Evolutionary conservation across 1,284 basidiomycete species (phyloP).

Genomic region (Marasmius oreades): DNA sequence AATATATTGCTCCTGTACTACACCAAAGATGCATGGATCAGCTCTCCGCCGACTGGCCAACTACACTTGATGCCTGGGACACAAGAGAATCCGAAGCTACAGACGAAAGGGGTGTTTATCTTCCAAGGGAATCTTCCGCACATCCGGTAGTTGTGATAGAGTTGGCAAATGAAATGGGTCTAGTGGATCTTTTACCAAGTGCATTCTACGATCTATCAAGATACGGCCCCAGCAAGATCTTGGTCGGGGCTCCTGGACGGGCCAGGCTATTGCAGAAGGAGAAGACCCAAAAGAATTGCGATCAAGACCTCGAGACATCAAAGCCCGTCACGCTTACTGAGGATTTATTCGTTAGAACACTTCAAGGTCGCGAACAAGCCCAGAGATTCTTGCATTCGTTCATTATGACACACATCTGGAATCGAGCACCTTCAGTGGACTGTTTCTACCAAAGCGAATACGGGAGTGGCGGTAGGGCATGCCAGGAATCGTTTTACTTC

Average conservation of each 20-base stretch:
- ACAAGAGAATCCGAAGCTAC: constrained; percentile 52
- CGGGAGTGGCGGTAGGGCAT: constrained; percentile 26
- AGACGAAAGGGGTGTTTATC: constrained; percentile 41
- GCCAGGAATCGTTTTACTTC: constrained; percentile 69
- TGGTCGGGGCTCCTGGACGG: constrained; percentile 39
- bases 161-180: constrained; percentile 58
- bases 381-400: constrained; percentile 63
- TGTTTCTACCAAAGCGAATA: constrained; percentile 41
- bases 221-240: constrained; percentile 66
- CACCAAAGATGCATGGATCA: constrained; percentile 53
- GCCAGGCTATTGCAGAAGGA: neutral
- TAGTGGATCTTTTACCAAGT: constrained; percentile 53
- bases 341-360: constrained; percentile 43
- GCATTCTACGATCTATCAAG: constrained; percentile 72
- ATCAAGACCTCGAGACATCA: neutral
- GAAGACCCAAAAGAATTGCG: neutral
- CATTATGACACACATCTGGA: constrained; percentile 50
- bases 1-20: constrained; percentile 64
- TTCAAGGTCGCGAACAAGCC: constrained; percentile 59
- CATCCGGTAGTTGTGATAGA: constrained; percentile 65
- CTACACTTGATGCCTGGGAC: constrained; percentile 62
- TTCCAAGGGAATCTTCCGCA: constrained; percentile 41
- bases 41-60: constrained; percentile 59
- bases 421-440: constrained; percentile 41
- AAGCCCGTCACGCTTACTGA: constrained; percentile 36